Percentiles rank a stretch among this genome's conserved stretches.
phyloP scores from a whole-genome alignment of 2,329 filamentous ascomycete genomes.

The Fusarium hainanense region DNA sequence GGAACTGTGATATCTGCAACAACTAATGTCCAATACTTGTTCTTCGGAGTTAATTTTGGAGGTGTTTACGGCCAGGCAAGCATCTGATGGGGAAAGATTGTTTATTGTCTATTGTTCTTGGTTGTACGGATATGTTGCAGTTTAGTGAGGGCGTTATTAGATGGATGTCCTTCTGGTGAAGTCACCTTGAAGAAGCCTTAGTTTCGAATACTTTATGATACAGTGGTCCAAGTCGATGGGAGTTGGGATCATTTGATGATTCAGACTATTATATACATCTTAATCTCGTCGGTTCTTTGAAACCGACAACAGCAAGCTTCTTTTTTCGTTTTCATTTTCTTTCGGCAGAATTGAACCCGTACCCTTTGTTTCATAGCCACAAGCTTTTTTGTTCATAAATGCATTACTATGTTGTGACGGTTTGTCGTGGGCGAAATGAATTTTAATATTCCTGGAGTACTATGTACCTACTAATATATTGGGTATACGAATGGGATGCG shows the following conservation, averaged over 20 bases:
- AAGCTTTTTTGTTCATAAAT: background rate
- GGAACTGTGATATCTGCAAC: constrained; percentile 69
- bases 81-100: constrained; percentile 38
- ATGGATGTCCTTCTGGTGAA: constrained; percentile 27
- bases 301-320: background rate
- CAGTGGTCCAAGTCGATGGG: constrained; percentile 25
- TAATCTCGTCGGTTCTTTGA: constrained; percentile 36
- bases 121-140: constrained; percentile 31
- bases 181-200: constrained; percentile 19
- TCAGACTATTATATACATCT: constrained; percentile 38
- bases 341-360: background rate
- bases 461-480: background rate
- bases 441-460: background rate
- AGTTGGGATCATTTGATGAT: constrained; percentile 41
- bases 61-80: constrained; percentile 36
- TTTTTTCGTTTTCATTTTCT: background rate
- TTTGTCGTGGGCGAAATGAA: background rate
- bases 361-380: background rate
- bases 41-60: constrained; percentile 28
- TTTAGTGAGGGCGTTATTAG: constrained; percentile 37
- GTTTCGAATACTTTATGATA: constrained; percentile 42
- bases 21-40: constrained; percentile 53
- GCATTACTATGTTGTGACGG: background rate
- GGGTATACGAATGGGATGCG: background rate
- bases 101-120: constrained; percentile 15